These are phyloP conservation scores for Coemansia sp. DNA, from an alignment of 192 early-diverging fungal genomes.

Conservation along the genomic window DNA sequence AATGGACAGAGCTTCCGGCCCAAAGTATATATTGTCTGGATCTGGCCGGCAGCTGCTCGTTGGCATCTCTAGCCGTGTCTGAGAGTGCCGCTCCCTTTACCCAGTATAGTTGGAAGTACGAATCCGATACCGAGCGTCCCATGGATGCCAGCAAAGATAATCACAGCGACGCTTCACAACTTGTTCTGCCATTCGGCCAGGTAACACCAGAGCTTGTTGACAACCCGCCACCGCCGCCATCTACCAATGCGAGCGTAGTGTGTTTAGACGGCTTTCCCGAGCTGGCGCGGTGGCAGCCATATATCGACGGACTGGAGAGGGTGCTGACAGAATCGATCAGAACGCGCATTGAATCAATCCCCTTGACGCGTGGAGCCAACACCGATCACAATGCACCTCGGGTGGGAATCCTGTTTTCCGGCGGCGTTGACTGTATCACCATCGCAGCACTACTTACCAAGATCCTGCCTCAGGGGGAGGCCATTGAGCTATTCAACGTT, in stretches of 20 bases:
- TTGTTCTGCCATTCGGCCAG: constrained; percentile 24
- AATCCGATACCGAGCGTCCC: background rate
- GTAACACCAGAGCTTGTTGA: constrained; percentile 7
- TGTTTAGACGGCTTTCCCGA: constrained; percentile 20
- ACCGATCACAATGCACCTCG: constrained; percentile 43
- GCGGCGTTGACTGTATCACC: constrained; percentile 90
- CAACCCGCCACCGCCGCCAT: background rate
- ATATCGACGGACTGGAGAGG: constrained; percentile 22
- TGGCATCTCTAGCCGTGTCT: background rate
- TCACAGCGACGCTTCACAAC: too few species aligned
- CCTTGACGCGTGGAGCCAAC: background rate
- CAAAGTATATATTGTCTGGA: constrained; percentile 74
- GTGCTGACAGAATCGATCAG: constrained; percentile 20
- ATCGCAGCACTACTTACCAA: constrained; percentile 79
- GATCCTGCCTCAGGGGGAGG: constrained; percentile 68
- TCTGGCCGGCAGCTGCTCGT: constrained; percentile 11
- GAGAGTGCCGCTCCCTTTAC: background rate
- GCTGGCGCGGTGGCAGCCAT: constrained; percentile 18
- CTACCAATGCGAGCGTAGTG: background rate
- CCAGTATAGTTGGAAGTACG: constrained; percentile 25
- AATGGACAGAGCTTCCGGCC: constrained; percentile 77
- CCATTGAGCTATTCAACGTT: constrained; percentile 93
- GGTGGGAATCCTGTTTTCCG: constrained; percentile 86
- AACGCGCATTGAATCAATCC: constrained; percentile 27
- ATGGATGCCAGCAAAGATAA: background rate